Evolutionary conservation across 1,284 basidiomycete genomes (phyloP).

Genomic region (Pseudozyma sp.): DNA sequence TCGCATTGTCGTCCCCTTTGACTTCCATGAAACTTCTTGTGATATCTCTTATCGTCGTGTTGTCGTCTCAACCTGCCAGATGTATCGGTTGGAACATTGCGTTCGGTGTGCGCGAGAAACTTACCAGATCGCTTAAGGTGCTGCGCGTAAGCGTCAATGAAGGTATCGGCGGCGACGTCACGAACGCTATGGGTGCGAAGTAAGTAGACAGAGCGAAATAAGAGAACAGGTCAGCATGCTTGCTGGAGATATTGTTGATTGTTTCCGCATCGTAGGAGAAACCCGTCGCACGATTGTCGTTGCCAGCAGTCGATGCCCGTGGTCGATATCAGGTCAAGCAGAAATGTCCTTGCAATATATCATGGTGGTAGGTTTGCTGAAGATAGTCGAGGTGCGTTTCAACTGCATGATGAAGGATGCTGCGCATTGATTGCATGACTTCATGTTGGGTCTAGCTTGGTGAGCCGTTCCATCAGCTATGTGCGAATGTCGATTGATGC

Average conservation of each 20-base stretch:
- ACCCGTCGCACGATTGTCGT: slow-evolving; percentile 11
- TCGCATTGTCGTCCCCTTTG: neutral
- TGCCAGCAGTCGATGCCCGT: neutral
- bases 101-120: slow-evolving; percentile 18
- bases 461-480: no score
- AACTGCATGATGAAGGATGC: no score
- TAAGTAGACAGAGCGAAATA: slow-evolving; percentile 4
- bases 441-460: no score
- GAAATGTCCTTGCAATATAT: neutral
- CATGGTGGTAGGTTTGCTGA: no score
- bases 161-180: slow-evolving; percentile 79
- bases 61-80: slow-evolving; percentile 11
- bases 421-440: no score
- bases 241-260: neutral
- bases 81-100: neutral
- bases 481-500: no score
- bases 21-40: neutral
- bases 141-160: slow-evolving; percentile 90
- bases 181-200: slow-evolving; percentile 61
- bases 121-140: slow-evolving; percentile 89
- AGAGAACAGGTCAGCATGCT: slow-evolving; percentile 22
- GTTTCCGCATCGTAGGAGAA: slow-evolving; percentile 6
- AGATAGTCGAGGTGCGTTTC: no score
- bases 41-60: neutral
- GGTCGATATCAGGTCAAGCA: neutral